These are phyloP conservation scores for Endoconidiophora laricicola DNA, from an alignment of 2,329 filamentous ascomycete genomes.

Conservation along the genomic window DNA sequence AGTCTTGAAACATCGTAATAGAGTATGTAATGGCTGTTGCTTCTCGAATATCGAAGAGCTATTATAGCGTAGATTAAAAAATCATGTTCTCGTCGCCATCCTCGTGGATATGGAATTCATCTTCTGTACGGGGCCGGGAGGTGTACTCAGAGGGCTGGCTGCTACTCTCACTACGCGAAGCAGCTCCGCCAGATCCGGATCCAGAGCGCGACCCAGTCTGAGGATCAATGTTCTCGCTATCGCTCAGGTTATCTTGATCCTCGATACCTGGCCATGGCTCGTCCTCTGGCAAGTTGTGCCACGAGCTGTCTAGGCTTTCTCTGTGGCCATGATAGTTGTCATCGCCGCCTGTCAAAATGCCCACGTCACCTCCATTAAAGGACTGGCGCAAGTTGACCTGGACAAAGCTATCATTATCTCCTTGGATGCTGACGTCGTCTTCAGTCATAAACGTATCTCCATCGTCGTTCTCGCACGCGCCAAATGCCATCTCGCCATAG, in stretches of 20 bases:
- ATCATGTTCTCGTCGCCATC: conserved; percentile 18
- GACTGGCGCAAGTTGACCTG: conserved; percentile 17
- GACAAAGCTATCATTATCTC: conserved; percentile 16
- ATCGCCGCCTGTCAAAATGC: not conserved
- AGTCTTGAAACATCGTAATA: not conserved
- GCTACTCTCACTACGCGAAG: conserved; percentile 20
- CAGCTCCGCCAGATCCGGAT: not conserved
- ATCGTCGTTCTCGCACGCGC: conserved; percentile 14
- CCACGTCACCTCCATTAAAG: not conserved
- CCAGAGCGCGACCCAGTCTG: not conserved
- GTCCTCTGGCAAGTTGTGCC: conserved; percentile 30
- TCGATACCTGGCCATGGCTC: conserved; percentile 41
- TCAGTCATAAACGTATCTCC: conserved; percentile 22
- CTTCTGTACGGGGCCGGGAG: conserved; percentile 27
- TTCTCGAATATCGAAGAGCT: too few relatives aligned
- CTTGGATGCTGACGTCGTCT: conserved; percentile 18
- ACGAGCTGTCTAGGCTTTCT: not conserved
- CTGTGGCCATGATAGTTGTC: conserved; percentile 14
- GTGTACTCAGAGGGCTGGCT: conserved; percentile 41
- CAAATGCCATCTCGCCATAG: conserved; percentile 5
- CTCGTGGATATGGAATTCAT: conserved; percentile 26
- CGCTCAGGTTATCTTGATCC: conserved; percentile 25
- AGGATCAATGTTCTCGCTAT: conserved; percentile 37
- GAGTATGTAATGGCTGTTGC: not conserved
- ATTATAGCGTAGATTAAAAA: conserved; percentile 1